These are phyloP conservation scores for Rehmannia glutinosa DNA, from an alignment of 257 asterid species.

Conservation along the genomic window DNA sequence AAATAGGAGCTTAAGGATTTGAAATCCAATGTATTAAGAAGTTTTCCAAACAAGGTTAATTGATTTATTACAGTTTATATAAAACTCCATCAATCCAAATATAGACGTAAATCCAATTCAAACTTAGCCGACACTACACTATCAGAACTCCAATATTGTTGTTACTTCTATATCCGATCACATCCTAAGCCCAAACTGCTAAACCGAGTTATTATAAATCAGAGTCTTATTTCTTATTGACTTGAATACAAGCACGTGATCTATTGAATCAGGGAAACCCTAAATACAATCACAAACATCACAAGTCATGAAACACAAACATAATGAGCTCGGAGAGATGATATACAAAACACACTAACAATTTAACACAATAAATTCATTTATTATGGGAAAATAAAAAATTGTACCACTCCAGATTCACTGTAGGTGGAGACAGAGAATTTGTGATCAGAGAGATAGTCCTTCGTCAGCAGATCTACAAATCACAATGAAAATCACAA, in stretches of 20 bases:
- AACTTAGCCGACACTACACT: neutral
- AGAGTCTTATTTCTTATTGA: neutral
- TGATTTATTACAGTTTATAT: too few species aligned
- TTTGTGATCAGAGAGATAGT: conserved; percentile 84
- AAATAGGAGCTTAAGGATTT: too few species aligned
- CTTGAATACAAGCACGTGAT: neutral
- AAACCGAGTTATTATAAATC: neutral
- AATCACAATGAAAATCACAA: neutral
- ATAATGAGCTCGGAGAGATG: neutral
- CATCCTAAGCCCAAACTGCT: neutral
- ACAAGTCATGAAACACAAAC: neutral
- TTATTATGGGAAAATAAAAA: neutral
- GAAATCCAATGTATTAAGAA: too few species aligned
- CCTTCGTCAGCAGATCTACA: conserved; percentile 90
- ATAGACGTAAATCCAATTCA: too few species aligned
- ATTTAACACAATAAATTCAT: neutral
- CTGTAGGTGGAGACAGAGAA: conserved; percentile 72
- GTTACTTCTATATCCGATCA: neutral
- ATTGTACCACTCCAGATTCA: conserved; percentile 77
- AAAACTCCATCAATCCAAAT: too few species aligned
- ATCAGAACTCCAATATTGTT: neutral
- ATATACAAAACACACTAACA: neutral
- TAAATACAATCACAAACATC: neutral
- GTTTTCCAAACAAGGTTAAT: too few species aligned
- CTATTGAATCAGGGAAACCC: neutral